Base-by-base conservation (phyloP, 257 asterid species). In the Striga asiatica region DNA sequence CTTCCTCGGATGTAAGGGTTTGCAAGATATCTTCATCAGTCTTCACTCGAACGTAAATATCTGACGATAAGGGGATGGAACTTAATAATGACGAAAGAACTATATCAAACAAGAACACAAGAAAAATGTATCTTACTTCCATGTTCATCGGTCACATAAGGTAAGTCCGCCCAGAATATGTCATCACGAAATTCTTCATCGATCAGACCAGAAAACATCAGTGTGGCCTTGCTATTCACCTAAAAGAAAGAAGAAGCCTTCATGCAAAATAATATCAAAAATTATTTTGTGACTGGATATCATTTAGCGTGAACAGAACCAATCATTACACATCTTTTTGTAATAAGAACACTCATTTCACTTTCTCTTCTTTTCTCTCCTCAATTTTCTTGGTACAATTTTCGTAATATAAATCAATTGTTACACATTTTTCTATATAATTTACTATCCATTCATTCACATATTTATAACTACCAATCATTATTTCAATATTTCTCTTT, bases 81-180 rank as follows among this genome's bases (percentile, higher is more conserved):
- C 56, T 60, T 51, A 42, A 54, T 37, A 34, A 61, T 55, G 60
- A 49, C 49, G 65, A 61, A 28, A 54, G 17, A 7, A 31, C 16
- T 3, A 3, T 13, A 17, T 24, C 39, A 27, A 52, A 52, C 8
- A 65, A 41, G 46, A 41, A 39, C 41, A n/a, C 50, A 54, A 66
- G 54, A 67, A 48, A 66, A 60, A 48, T n/a, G 49, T 32, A 61
- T 65, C 95, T 74, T 77, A 92, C 98, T 87, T 78, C 97, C 98
- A 70, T 77, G 81, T 65, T 92, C 98, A 69, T 88, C 98, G 9
- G 94, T 88, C 48, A 84, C 74, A 57, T 88, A 92, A 64, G 98
- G 94, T 61, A 92, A 73, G 72, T 92, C 94, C 13, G 97, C 95
- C 95, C 97, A 92, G 82, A 92, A 92, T 69, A 92, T 78, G 74